A percentile compares a stretch with the other conserved stretches of the same genome.
Conservation (phyloP, 805 yeast species). For the Naumovozyma castellii region DNA sequence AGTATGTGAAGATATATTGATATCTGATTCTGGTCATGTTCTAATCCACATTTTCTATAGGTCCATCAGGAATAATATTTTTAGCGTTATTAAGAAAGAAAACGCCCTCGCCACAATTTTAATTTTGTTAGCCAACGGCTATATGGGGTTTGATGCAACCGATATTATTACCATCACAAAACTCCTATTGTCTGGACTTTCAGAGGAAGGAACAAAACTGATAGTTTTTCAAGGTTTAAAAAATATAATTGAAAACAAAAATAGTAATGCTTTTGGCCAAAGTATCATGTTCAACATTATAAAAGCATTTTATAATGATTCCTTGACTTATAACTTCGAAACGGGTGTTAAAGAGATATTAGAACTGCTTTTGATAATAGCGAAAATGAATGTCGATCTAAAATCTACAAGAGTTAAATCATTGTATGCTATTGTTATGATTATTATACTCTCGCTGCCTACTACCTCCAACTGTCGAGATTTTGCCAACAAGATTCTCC, state of each 20-base stretch:
- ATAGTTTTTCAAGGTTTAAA: slow-evolving; percentile 54
- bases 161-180: slow-evolving; percentile 33
- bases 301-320: slow-evolving; percentile 29
- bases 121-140: slow-evolving; percentile 33
- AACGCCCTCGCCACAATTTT: slow-evolving; percentile 37
- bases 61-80: slow-evolving; percentile 24
- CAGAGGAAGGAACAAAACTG: slow-evolving; percentile 30
- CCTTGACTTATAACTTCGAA: slow-evolving; percentile 4
- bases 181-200: slow-evolving; percentile 28
- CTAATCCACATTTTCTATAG: slow-evolving; percentile 32
- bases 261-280: slow-evolving; percentile 17
- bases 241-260: slow-evolving; percentile 42
- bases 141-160: slow-evolving; percentile 24
- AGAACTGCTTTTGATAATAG: background rate
- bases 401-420: background rate
- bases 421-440: background rate
- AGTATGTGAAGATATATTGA: slow-evolving; percentile 29
- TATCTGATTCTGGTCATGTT: slow-evolving; percentile 19
- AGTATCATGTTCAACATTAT: too few relatives aligned
- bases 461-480: background rate
- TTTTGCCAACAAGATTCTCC: background rate
- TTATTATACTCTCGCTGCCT: background rate
- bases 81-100: slow-evolving; percentile 18
- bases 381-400: background rate
- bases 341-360: slow-evolving; percentile 1